Base-by-base conservation (phyloP, 2,329 filamentous ascomycete species). In the Neoascochyta sp. region DNA sequence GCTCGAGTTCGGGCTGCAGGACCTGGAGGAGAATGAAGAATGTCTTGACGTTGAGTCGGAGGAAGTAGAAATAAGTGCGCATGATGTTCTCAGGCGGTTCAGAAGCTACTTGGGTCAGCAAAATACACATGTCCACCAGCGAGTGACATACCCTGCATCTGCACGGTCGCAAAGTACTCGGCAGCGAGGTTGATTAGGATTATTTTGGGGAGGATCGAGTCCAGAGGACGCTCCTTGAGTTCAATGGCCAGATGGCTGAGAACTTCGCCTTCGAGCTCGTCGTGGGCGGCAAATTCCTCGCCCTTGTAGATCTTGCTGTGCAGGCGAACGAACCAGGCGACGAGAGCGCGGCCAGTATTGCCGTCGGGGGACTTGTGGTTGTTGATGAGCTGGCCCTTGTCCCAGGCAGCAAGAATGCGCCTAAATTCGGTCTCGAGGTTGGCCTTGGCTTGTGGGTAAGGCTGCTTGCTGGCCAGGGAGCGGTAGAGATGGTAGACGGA, bases 401-500 rank as follows among this genome's bases (percentile, higher is more conserved):
- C 65, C 75, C 74, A 78, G 18, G 71, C 69, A 23, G 64, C 61
- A 39, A 73, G 68, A 21, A 81, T 73, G 50, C 81, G 83, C 50
- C 75, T 76, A 57, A 95, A 89, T 57, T 92, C 86, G 31, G 81
- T 71, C 50, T 86, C 81, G 27, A 98, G 71, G 52, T 96, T 96
- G 11, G 71, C 67, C 34, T 75, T 71, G 3, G 87, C 88, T 24
- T 81, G 75, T 0, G 83, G 81, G 53, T 92, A 81, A 4, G 88
- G 86, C 22, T 81, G 71, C 29, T 80, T 73, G 17, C 86, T 81
- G 7, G 81, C 80, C 46, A 92, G 74, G 10, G 89, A 82, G 41
- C 89, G 81, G 57, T 95, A 92, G 22, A 96, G 78, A 60, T 95
- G 81, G 62, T 95, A 96, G 16, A 93, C 82, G 7, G 87, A 81